These are phyloP conservation scores for Lipomyces chichibuensis DNA, from an alignment of 805 yeast genomes.

Conservation along the genomic window DNA sequence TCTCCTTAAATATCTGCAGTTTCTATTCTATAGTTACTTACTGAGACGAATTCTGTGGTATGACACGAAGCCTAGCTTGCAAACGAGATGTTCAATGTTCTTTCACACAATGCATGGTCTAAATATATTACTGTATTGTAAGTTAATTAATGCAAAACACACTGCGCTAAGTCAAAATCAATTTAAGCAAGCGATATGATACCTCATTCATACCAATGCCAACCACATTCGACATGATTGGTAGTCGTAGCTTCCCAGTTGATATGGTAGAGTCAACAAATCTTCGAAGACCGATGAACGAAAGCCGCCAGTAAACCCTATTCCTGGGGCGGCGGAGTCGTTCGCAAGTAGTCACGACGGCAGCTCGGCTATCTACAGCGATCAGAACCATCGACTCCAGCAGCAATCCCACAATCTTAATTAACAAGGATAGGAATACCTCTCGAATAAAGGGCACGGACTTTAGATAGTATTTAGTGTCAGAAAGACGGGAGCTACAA, in stretches of 20 bases:
- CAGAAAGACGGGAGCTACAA: background rate
- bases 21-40: background rate
- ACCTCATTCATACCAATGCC: no score
- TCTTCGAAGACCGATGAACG: no score
- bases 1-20: background rate
- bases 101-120: background rate
- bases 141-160: background rate
- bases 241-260: no score
- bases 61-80: background rate
- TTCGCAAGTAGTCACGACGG: background rate
- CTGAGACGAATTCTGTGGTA: background rate
- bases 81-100: background rate
- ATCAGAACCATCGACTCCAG: background rate
- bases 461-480: background rate
- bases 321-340: background rate
- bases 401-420: background rate
- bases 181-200: background rate
- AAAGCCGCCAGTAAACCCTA: background rate
- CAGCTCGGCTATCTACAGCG: background rate
- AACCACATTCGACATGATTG: no score
- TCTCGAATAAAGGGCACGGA: background rate
- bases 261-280: no score
- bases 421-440: background rate
- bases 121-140: background rate
- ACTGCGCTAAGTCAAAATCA: background rate